Conservation (phyloP, 2,329 filamentous ascomycete genomes). For the Aspergillus pseudotamarii region DNA sequence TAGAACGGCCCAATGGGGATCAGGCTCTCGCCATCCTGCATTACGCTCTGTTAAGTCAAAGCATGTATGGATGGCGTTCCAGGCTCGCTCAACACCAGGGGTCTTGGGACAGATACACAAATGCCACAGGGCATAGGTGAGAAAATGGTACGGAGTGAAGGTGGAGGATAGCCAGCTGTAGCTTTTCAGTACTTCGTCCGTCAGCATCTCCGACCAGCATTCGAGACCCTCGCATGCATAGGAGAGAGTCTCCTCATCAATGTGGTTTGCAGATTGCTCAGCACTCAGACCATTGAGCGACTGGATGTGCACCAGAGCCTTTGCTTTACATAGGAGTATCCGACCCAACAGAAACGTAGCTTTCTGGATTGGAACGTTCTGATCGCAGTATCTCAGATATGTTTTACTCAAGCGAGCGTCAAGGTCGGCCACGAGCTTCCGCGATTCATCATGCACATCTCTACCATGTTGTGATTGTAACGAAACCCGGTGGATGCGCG, state of each 20-base stretch:
- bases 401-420: conserved; percentile 51
- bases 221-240: conserved; percentile 42
- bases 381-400: conserved; percentile 56
- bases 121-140: conserved; percentile 50
- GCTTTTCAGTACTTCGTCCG: conserved; percentile 42
- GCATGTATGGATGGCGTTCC: conserved; percentile 24
- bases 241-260: conserved; percentile 34
- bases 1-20: conserved; percentile 28
- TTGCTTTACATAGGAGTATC: conserved; percentile 25
- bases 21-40: conserved; percentile 23
- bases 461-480: neutral
- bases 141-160: conserved; percentile 48
- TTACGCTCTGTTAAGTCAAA: conserved; percentile 22
- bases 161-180: conserved; percentile 44
- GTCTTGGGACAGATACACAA: conserved; percentile 44
- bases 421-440: conserved; percentile 47
- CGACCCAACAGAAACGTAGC: conserved; percentile 32
- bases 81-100: conserved; percentile 34
- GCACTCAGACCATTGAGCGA: neutral
- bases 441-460: neutral
- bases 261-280: conserved; percentile 12
- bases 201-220: conserved; percentile 29
- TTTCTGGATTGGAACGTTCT: conserved; percentile 51
- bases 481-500: neutral
- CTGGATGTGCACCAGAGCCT: conserved; percentile 15